phyloP scores from a whole-genome alignment of 306 rosid genomes.

The Fragaria iinumae region DNA sequence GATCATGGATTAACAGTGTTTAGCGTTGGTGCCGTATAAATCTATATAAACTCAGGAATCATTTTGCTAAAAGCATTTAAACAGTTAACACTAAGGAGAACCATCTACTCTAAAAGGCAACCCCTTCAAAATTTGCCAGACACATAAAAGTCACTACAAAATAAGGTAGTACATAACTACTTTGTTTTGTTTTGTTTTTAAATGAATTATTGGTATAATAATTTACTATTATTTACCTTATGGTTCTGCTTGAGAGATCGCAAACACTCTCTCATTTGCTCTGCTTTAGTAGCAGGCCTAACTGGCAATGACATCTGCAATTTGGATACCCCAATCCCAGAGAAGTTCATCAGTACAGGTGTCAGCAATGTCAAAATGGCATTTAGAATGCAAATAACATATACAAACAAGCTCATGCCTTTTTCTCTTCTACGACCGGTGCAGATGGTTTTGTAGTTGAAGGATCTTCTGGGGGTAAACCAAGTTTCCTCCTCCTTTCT shows the following conservation, averaged over 20 bases:
- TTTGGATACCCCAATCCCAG: slow-evolving; percentile 15
- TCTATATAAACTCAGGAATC: not conserved
- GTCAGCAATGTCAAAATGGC: not conserved
- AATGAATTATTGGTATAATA: not conserved
- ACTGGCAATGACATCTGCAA: slow-evolving; percentile 67
- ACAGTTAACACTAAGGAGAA: not conserved
- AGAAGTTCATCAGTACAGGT: slow-evolving; percentile 11
- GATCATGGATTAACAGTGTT: not conserved
- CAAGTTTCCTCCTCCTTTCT: slow-evolving; percentile 88
- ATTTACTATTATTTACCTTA: slow-evolving; percentile 63
- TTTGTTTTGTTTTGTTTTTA: not conserved
- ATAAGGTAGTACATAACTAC: not conserved
- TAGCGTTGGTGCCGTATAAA: not conserved
- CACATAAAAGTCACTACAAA: not conserved
- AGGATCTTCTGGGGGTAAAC: slow-evolving; percentile 82
- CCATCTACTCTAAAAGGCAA: slow-evolving; percentile 1
- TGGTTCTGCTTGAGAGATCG: slow-evolving; percentile 88
- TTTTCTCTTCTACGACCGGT: slow-evolving; percentile 83
- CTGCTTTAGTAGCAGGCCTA: slow-evolving; percentile 83
- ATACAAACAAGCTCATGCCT: slow-evolving; percentile 44
- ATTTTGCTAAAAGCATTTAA: not conserved
- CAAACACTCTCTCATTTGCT: slow-evolving; percentile 93
- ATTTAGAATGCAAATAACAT: slow-evolving; percentile 6
- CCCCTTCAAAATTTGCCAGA: not conserved
- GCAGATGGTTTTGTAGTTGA: slow-evolving; percentile 62